Percentiles rank a stretch among this genome's conserved stretches.
phyloP scores from a whole-genome alignment of 441 rosid species.

The Erodium trifolium region DNA sequence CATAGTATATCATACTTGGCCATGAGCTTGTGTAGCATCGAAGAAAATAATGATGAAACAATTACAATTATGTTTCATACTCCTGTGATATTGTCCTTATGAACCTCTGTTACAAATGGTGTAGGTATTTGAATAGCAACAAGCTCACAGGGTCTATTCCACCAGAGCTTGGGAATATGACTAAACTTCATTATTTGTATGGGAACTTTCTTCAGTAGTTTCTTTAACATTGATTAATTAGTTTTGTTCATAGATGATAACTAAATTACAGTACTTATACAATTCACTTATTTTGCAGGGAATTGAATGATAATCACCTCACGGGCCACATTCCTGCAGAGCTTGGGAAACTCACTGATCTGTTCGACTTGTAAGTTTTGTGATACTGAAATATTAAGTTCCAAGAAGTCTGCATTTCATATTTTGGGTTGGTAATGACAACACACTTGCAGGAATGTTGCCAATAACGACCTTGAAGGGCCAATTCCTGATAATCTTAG shows the following conservation, averaged over 20 bases:
- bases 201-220: constrained; percentile 15
- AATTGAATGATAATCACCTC: constrained; percentile 66
- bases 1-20: not conserved
- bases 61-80: not conserved
- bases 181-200: constrained; percentile 85
- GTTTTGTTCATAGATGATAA: not conserved
- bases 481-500: constrained; percentile 74
- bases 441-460: constrained; percentile 60
- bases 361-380: constrained; percentile 75
- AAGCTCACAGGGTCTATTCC: constrained; percentile 79
- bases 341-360: constrained; percentile 79
- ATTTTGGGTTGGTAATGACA: not conserved
- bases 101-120: not conserved
- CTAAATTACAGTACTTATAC: not conserved
- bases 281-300: constrained; percentile 34
- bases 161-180: constrained; percentile 92
- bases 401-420: not conserved
- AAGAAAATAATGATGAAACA: not conserved
- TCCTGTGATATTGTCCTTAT: too few species aligned
- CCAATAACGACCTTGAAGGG: constrained; percentile 69
- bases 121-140: constrained; percentile 65
- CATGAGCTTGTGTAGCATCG: not conserved
- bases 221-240: not conserved
- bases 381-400: not conserved
- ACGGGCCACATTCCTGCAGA: constrained; percentile 89